A percentile compares a stretch with the other conserved stretches of the same genome.
Conservation (phyloP, 2,329 filamentous ascomycete genomes). For the Pyrenochaeta sp. region DNA sequence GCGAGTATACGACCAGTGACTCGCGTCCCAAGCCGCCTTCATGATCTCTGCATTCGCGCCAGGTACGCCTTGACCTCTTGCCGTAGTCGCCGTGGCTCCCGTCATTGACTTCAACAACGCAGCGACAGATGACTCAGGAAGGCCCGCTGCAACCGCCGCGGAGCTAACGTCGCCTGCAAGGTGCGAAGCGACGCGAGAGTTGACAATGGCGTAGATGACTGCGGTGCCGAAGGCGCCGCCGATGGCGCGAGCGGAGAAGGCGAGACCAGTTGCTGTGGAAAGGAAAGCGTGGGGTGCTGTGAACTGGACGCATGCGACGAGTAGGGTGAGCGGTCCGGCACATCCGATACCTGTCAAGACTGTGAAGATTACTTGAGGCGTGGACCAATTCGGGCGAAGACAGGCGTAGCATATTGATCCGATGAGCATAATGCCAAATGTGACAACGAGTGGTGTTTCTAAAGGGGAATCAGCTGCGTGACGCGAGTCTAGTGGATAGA, state of each 20-base stretch:
- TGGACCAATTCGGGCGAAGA: slow-evolving; percentile 36
- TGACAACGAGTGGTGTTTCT: slow-evolving; percentile 37
- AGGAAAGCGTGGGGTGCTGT: slow-evolving; percentile 42
- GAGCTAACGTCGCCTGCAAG: slow-evolving; percentile 28
- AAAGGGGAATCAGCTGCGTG: neutral
- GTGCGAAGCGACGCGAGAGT: slow-evolving; percentile 30
- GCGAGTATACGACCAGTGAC: slow-evolving; percentile 39
- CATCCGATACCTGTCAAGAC: slow-evolving; percentile 39
- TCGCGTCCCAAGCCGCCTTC: slow-evolving; percentile 33
- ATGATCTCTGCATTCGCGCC: slow-evolving; percentile 29
- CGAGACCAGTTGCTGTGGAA: slow-evolving; percentile 42
- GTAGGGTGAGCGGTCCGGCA: slow-evolving; percentile 41
- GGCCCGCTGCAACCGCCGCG: slow-evolving; percentile 33
- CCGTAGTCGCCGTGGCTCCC: slow-evolving; percentile 19
- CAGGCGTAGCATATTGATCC: slow-evolving; percentile 36
- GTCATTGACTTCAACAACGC: slow-evolving; percentile 32
- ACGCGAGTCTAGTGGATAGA: neutral
- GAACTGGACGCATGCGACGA: slow-evolving; percentile 45
- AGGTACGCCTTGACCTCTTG: slow-evolving; percentile 17
- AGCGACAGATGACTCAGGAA: slow-evolving; percentile 28
- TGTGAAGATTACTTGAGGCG: slow-evolving; percentile 36
- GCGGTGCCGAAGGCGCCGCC: slow-evolving; percentile 44
- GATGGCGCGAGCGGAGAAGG: slow-evolving; percentile 44
- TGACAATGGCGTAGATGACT: slow-evolving; percentile 41
- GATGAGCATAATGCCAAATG: slow-evolving; percentile 40